These are phyloP conservation scores for Scheffersomyces segobiensis DNA, from an alignment of 1,139 yeast species.

Conservation along the genomic window DNA sequence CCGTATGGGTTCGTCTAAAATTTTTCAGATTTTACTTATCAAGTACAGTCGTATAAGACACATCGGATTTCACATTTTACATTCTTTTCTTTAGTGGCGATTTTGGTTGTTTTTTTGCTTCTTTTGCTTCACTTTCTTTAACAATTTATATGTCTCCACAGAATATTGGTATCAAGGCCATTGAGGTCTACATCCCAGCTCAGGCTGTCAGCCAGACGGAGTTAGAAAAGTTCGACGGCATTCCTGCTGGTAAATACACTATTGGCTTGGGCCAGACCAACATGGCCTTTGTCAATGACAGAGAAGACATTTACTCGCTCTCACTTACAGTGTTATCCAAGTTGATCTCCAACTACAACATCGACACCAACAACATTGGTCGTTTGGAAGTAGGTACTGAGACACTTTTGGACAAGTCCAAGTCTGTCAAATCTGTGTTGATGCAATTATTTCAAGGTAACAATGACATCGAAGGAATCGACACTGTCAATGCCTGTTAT, in stretches of 20 bases:
- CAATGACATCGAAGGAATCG: conserved; percentile 93
- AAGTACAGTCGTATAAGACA: background rate
- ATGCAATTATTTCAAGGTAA: conserved; percentile 93
- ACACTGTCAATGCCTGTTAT: conserved; percentile 96
- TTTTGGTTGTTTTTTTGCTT: background rate
- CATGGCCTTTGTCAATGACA: conserved; percentile 95
- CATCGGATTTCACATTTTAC: background rate
- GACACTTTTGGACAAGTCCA: conserved; percentile 93
- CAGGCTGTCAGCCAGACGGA: conserved; percentile 87
- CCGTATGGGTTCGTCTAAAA: background rate
- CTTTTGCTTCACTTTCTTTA: background rate
- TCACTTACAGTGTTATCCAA: conserved; percentile 79
- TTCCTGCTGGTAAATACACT: conserved; percentile 94
- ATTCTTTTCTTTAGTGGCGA: background rate
- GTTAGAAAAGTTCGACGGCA: conserved; percentile 80
- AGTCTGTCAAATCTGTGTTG: conserved; percentile 92
- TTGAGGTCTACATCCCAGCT: conserved; percentile 85
- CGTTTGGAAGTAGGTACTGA: conserved; percentile 99
- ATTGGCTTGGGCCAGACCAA: conserved; percentile 98
- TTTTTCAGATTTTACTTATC: background rate
- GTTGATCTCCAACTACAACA: conserved; percentile 74
- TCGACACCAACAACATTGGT: conserved; percentile 82
- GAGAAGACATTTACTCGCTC: conserved; percentile 96
- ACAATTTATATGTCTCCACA: conserved; percentile 39
- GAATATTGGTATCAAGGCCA: conserved; percentile 95